Evolutionary conservation across 306 rosid species (phyloP), one percentile per base, ranked within the genome.

Genomic region (Sicyos baderoa): DNA sequence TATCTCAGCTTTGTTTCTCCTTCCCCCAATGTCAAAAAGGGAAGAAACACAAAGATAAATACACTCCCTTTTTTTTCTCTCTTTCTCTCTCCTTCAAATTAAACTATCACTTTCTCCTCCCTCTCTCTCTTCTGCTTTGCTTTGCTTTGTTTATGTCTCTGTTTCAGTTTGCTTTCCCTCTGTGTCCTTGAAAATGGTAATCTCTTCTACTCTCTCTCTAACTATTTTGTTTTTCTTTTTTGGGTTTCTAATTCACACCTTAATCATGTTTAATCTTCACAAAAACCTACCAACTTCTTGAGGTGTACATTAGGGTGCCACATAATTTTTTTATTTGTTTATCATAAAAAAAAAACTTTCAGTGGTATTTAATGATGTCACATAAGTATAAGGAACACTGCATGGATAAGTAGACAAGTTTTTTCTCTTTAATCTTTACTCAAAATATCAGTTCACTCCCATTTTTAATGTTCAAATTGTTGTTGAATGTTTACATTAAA

Each of bases 161-260:
- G 8, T n/a, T 47, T 64, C 60, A 65, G 37, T 14, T 45, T 65
- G 70, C 54, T 65, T 65, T 63, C 32, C 49, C 32, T 63, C 69
- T 65, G 55, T 37, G 55, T 50, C 80, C 74, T 45, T 54, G 76
- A 74, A 61, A 74, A 54, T 60, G 76, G 54, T 68, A 71, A 79
- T 76, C 77, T 55, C 84, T 44, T 58, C 48, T 56, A 64, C 56
- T 65, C 18, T 58, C 48, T 56, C 47, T 7, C 22, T 32, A 16
- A 7, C 22, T 60, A 40, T 4, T n/a, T 14, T 21, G 7, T 27
- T 15, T 58, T 58, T 15, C 0, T 18, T 53, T 53, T 53, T 59
- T 59, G 16, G n/a, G 40, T 51, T 23, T 2, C 7, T 11, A 2
- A 40, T 40, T 56, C 45, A 66, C 71, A 66, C 53, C 17, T 21